These are phyloP conservation scores for Hydnomerulius pinastri DNA, from an alignment of 768 basidiomycete species.

Conservation along the genomic window DNA sequence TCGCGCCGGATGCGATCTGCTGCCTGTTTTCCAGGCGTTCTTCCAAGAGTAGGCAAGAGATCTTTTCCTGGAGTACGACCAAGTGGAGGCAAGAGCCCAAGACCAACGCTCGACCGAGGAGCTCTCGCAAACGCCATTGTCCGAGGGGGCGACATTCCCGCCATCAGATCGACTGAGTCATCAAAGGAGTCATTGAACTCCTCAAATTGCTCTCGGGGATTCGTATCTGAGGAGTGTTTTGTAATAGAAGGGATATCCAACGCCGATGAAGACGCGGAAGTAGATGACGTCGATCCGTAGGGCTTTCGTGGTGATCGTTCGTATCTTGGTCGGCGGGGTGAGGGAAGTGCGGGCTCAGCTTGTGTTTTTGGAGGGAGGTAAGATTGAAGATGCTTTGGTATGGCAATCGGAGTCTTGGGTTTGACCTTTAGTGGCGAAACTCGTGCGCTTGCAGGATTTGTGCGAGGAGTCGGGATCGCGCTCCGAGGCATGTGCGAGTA, in stretches of 20 bases:
- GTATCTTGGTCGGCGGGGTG: constrained; percentile 34
- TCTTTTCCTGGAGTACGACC: constrained; percentile 72
- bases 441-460: constrained; percentile 28
- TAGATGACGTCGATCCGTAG: constrained; percentile 35
- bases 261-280: constrained; percentile 27
- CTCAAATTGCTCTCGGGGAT: constrained; percentile 43
- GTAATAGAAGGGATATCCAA: constrained; percentile 58
- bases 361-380: constrained; percentile 71
- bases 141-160: constrained; percentile 54
- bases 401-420: constrained; percentile 55
- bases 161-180: constrained; percentile 40
- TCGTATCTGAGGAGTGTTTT: constrained; percentile 34
- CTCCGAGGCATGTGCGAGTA: constrained; percentile 30
- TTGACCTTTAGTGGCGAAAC: constrained; percentile 59
- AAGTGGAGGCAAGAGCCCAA: constrained; percentile 37
- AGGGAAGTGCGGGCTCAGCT: constrained; percentile 51
- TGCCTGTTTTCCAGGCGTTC: constrained; percentile 74
- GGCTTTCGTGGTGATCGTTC: constrained; percentile 33
- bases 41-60: constrained; percentile 42
- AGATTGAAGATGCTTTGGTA: constrained; percentile 55
- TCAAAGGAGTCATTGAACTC: constrained; percentile 36
- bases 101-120: constrained; percentile 33
- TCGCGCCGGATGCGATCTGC: constrained; percentile 68
- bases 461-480: constrained; percentile 38
- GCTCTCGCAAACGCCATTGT: constrained; percentile 53